Conservation (phyloP, 2,329 filamentous ascomycete genomes). For the Bipolaris zeicola region DNA sequence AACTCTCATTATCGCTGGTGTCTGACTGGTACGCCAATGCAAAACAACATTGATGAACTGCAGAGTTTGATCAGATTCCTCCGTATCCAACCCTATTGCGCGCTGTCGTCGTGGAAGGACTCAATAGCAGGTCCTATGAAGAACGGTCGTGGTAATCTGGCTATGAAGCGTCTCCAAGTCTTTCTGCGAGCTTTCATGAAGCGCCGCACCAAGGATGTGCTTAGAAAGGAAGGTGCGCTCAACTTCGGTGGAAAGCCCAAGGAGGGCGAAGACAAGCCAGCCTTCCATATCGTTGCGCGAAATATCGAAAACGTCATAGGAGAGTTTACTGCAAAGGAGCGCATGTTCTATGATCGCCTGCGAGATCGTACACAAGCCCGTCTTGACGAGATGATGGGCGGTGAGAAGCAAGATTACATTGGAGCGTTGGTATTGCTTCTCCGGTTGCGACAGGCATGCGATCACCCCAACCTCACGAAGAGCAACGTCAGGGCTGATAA, state of each 20-base stretch:
- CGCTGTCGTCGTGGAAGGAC: constrained; percentile 85
- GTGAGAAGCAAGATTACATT: constrained; percentile 82
- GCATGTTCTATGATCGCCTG: constrained; percentile 82
- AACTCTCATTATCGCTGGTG: constrained; percentile 93
- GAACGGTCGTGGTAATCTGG: constrained; percentile 84
- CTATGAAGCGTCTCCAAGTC: constrained; percentile 83
- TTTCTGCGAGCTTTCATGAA: constrained; percentile 96
- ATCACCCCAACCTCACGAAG: constrained; percentile 87
- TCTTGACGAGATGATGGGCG: constrained; percentile 85
- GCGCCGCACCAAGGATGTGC: constrained; percentile 94
- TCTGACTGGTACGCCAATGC: constrained; percentile 93
- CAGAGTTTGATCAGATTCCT: constrained; percentile 94
- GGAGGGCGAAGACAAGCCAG: constrained; percentile 62
- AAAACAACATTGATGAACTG: constrained; percentile 96
- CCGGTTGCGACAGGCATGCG: constrained; percentile 88
- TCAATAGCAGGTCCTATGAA: constrained; percentile 91
- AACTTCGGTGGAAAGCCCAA: constrained; percentile 73
- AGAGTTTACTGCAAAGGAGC: constrained; percentile 79
- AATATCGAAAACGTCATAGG: constrained; percentile 82
- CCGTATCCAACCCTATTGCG: constrained; percentile 87
- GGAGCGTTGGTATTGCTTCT: constrained; percentile 92
- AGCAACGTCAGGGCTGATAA: constrained; percentile 85
- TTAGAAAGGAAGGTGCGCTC: constrained; percentile 83
- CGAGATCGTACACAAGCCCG: constrained; percentile 85
- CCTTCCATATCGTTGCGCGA: constrained; percentile 90